Percentiles rank a stretch among this genome's conserved stretches.
These are phyloP conservation scores for Talaromyces proteolyticus DNA, from an alignment of 495 filamentous ascomycete species.

Conservation along the genomic window DNA sequence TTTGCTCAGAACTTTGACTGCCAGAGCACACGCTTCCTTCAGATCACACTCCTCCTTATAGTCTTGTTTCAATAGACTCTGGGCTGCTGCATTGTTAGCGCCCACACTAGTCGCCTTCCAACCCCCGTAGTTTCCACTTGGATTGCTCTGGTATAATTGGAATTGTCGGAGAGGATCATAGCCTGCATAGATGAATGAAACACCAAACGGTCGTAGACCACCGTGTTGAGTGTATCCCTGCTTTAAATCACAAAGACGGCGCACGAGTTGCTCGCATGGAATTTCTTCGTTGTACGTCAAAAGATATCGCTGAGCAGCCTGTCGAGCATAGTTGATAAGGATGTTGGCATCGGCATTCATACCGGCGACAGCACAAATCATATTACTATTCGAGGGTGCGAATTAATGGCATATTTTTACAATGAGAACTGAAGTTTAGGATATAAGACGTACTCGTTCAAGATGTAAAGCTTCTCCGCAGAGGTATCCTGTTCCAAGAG, in stretches of 20 bases:
- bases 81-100: conserved; percentile 95
- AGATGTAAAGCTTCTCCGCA: conserved; percentile 97
- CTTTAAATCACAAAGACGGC: conserved; percentile 94
- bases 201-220: conserved; percentile 94
- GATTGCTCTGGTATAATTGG: conserved; percentile 99
- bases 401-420: conserved; percentile 1
- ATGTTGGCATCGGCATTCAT: conserved; percentile 99
- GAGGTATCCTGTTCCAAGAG: conserved; percentile 98
- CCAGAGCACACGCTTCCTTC: conserved; percentile 94
- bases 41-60: conserved; percentile 97
- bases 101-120: conserved; percentile 99
- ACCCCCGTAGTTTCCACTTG: conserved; percentile 97
- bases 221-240: conserved; percentile 99
- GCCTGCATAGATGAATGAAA: conserved; percentile 98
- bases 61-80: conserved; percentile 97
- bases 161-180: conserved; percentile 94
- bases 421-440: background rate
- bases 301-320: conserved; percentile 93
- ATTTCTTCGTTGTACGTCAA: conserved; percentile 99
- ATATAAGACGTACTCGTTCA: conserved; percentile 75
- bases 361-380: conserved; percentile 98
- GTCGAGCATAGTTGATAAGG: conserved; percentile 98
- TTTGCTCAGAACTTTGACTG: conserved; percentile 98
- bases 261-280: conserved; percentile 97
- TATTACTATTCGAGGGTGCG: conserved; percentile 63